Conservation (phyloP, 148 eudicot species). For the Chenopodium berlandieri region DNA sequence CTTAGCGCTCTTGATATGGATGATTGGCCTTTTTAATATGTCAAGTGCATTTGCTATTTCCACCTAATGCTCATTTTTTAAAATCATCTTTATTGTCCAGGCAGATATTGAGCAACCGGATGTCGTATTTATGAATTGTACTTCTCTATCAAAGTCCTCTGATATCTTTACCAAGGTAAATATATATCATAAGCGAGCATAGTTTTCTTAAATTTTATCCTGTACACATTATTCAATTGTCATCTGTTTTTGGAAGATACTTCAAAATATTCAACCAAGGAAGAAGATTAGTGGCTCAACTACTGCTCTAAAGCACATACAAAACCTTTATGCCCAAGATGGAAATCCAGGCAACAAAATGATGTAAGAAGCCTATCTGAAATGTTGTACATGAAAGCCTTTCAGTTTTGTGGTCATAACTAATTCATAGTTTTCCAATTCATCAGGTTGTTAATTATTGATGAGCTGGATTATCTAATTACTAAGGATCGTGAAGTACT, state of each 20-base stretch:
- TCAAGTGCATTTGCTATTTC: neutral
- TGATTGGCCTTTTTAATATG: neutral
- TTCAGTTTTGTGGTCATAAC: neutral
- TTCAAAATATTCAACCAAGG: slow-evolving; percentile 44
- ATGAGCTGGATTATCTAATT: slow-evolving; percentile 86
- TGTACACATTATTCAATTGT: slow-evolving; percentile 4
- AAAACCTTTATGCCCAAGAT: slow-evolving; percentile 52
- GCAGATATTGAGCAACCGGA: slow-evolving; percentile 59
- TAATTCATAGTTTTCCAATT: neutral
- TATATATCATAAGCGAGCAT: neutral
- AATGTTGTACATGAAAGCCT: neutral
- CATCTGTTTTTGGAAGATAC: slow-evolving; percentile 45
- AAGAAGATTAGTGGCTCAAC: slow-evolving; percentile 46
- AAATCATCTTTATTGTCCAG: slow-evolving; percentile 37
- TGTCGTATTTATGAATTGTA: slow-evolving; percentile 74
- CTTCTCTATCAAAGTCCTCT: slow-evolving; percentile 59
- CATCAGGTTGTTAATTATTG: slow-evolving; percentile 67
- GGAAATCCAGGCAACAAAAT: slow-evolving; percentile 45
- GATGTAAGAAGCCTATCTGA: slow-evolving; percentile 56
- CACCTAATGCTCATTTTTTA: slow-evolving; percentile 1
- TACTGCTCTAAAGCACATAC: slow-evolving; percentile 65
- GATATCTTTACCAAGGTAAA: slow-evolving; percentile 90
- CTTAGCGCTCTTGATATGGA: neutral
- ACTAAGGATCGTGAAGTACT: slow-evolving; percentile 84
- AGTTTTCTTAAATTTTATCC: neutral